Evolutionary conservation across 1,139 yeast genomes (phyloP).

Genomic region (Protomyces gravidus): DNA sequence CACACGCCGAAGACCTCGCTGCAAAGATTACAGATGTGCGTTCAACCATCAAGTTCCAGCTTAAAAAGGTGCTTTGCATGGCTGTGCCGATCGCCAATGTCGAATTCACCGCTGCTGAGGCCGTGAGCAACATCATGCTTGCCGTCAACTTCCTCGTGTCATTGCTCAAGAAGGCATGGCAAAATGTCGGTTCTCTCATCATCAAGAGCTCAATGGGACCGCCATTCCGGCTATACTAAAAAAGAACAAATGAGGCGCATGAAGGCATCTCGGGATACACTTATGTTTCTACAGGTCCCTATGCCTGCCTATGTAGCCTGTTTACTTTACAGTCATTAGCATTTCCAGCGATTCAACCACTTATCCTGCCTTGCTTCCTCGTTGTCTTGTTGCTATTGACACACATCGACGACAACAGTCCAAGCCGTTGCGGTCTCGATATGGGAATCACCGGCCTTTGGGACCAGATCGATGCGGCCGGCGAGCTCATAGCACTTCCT

Average conservation of each 20-base stretch:
- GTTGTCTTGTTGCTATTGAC: neutral
- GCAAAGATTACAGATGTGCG: slow-evolving; percentile 93
- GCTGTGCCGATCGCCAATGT: slow-evolving; percentile 98
- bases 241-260: too few relatives aligned
- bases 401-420: neutral
- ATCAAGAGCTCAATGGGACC: slow-evolving; percentile 99
- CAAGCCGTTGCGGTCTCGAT: neutral
- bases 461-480: slow-evolving; percentile 20
- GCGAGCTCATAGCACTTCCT: slow-evolving; percentile 1
- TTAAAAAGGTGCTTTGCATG: slow-evolving; percentile 80
- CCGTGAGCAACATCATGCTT: slow-evolving; percentile 98
- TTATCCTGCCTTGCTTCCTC: neutral
- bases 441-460: slow-evolving; percentile 32
- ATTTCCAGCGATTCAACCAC: neutral
- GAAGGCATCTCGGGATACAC: too few relatives aligned
- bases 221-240: slow-evolving; percentile 97
- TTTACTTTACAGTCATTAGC: neutral
- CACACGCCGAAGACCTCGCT: slow-evolving; percentile 98
- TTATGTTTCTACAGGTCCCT: neutral
- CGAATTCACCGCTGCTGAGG: slow-evolving; percentile 94
- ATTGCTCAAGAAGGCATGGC: slow-evolving; percentile 99
- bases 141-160: slow-evolving; percentile 99
- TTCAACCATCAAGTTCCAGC: slow-evolving; percentile 99
- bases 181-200: slow-evolving; percentile 98
- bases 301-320: neutral